These are phyloP conservation scores for Umbelopsis sp. DNA, from an alignment of 371 early-diverging fungal genomes.

Conservation along the genomic window DNA sequence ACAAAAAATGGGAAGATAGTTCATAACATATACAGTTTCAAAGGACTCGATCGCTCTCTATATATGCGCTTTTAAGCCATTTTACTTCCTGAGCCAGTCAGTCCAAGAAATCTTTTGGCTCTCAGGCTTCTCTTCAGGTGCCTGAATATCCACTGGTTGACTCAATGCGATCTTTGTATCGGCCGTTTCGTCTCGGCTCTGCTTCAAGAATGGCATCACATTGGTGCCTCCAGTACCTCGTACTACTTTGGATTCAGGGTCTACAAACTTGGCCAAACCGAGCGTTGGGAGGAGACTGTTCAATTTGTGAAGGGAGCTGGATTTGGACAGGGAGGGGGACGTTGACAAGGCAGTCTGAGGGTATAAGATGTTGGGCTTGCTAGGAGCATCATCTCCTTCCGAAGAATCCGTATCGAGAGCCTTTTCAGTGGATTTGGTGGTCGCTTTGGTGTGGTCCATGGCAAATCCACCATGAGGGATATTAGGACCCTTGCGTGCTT, in stretches of 20 bases:
- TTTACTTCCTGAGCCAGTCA: constrained; percentile 5
- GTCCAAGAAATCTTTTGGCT: neutral
- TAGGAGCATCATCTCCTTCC: constrained; percentile 12
- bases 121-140: neutral
- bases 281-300: constrained; percentile 46
- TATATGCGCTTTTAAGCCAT: too few relatives aligned
- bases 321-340: constrained; percentile 35
- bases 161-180: constrained; percentile 31
- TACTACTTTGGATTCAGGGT: constrained; percentile 60
- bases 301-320: constrained; percentile 37
- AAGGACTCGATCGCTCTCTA: too few relatives aligned
- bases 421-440: constrained; percentile 38
- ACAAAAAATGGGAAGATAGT: neutral
- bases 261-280: constrained; percentile 63
- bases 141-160: neutral
- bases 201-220: constrained; percentile 85
- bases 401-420: constrained; percentile 12
- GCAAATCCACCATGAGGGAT: constrained; percentile 65
- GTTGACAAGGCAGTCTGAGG: constrained; percentile 58
- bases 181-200: constrained; percentile 65
- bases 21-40: too few relatives aligned
- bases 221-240: constrained; percentile 97
- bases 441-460: constrained; percentile 32
- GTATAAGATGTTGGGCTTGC: constrained; percentile 49
- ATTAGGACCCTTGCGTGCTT: constrained; percentile 78